phyloP scores from a whole-genome alignment of 345 rosid genomes.

The Excoecaria cochinchinensis region DNA sequence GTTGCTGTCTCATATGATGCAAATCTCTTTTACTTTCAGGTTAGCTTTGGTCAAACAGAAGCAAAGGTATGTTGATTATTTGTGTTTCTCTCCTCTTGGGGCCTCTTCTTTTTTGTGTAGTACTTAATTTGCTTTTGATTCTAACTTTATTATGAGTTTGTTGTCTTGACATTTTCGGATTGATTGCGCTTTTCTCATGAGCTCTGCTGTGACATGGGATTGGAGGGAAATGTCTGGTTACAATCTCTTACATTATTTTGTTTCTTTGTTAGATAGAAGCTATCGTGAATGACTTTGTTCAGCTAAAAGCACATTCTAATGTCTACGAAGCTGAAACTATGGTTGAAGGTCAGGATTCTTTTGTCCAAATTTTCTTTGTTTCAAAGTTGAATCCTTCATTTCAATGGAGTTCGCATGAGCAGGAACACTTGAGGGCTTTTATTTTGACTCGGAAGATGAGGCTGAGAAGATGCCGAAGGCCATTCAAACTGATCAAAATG shows the following conservation, averaged over 20 bases:
- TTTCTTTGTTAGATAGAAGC: conserved; percentile 67
- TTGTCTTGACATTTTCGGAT: neutral
- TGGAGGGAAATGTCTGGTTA: neutral
- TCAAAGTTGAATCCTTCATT: neutral
- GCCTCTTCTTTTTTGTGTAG: conserved; percentile 10
- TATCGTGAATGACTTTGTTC: conserved; percentile 88
- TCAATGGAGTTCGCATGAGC: conserved; percentile 17
- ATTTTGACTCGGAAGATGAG: conserved; percentile 86
- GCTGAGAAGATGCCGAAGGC: conserved; percentile 53
- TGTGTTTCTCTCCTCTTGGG: neutral
- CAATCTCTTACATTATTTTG: neutral
- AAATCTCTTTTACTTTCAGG: conserved; percentile 50
- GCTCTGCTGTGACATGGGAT: neutral
- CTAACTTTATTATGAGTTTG: neutral
- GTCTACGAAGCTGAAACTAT: conserved; percentile 86
- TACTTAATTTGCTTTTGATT: neutral
- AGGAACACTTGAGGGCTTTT: conserved; percentile 90
- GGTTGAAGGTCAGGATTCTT: conserved; percentile 71
- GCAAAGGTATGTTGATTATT: conserved; percentile 64
- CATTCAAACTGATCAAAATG: conserved; percentile 47
- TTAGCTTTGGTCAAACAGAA: conserved; percentile 83
- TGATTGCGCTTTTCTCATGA: neutral
- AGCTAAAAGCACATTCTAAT: conserved; percentile 78
- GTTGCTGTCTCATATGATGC: conserved; percentile 9
- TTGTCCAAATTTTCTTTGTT: neutral